A percentile compares a stretch with the other conserved stretches of the same genome.
Conservation (phyloP, 2,329 filamentous ascomycete genomes). For the Penicillium sp. region DNA sequence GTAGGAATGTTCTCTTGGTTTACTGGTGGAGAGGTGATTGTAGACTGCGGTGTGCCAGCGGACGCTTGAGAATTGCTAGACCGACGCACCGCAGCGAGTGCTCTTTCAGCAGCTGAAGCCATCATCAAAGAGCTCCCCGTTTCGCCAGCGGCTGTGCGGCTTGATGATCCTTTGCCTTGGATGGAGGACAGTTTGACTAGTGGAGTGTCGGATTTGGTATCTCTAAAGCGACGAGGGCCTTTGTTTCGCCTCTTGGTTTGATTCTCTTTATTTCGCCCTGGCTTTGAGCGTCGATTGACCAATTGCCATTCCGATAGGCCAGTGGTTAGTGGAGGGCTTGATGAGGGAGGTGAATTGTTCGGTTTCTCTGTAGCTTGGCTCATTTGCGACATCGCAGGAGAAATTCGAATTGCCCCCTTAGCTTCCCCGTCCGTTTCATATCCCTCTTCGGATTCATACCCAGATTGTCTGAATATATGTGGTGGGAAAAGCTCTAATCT, state of each 20-base stretch:
- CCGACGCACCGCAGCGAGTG: conserved; percentile 41
- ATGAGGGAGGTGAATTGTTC: conserved; percentile 21
- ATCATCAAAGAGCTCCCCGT: conserved; percentile 22
- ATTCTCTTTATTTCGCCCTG: conserved; percentile 12
- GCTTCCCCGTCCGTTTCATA: conserved; percentile 39
- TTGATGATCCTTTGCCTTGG: conserved; percentile 35
- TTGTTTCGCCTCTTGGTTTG: conserved; percentile 10
- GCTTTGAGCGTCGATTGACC: conserved; percentile 26
- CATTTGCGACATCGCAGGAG: conserved; percentile 32
- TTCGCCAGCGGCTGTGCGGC: conserved; percentile 18
- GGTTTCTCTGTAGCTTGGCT: conserved; percentile 35
- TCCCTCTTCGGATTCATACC: conserved; percentile 32
- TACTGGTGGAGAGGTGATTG: not conserved
- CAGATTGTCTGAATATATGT: conserved; percentile 30
- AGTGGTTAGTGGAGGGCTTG: conserved; percentile 23
- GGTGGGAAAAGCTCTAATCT: conserved; percentile 36
- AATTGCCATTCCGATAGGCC: conserved; percentile 37
- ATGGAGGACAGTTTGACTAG: conserved; percentile 28
- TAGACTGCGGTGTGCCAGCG: conserved; percentile 13
- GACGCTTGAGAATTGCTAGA: conserved; percentile 34
- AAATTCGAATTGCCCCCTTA: conserved; percentile 22
- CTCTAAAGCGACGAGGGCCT: conserved; percentile 21
- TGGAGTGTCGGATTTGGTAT: conserved; percentile 25
- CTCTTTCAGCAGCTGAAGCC: conserved; percentile 40
- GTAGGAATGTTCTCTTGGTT: conserved; percentile 34